These are phyloP conservation scores for Podospora conica DNA, from an alignment of 495 filamentous ascomycete species.

Conservation along the genomic window DNA sequence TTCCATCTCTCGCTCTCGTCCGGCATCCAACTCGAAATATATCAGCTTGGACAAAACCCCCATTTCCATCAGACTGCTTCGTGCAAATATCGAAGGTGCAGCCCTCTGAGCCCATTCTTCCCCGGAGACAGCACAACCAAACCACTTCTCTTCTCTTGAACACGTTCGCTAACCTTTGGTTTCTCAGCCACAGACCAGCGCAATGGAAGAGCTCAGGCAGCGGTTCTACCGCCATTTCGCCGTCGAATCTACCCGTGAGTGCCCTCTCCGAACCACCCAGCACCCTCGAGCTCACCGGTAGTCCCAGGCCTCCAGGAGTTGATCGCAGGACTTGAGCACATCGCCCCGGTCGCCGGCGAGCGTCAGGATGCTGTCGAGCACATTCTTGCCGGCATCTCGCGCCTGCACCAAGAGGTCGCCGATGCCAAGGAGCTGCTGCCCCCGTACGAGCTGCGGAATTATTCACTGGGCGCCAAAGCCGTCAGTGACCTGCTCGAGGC, in stretches of 20 bases:
- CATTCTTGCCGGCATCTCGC: conserved; percentile 39
- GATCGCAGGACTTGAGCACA: conserved; percentile 31
- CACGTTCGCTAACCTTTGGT: not conserved
- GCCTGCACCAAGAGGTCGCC: conserved; percentile 37
- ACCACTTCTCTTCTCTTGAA: not conserved
- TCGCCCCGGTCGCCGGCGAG: conserved; percentile 36
- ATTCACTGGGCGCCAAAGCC: conserved; percentile 37
- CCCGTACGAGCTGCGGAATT: conserved; percentile 42
- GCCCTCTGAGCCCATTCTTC: not conserved
- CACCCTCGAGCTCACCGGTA: not conserved
- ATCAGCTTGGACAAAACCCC: not conserved
- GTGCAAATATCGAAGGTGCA: not conserved
- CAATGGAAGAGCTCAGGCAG: conserved; percentile 47
- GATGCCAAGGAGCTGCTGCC: conserved; percentile 40
- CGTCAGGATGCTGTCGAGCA: conserved; percentile 42
- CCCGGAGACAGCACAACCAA: not conserved
- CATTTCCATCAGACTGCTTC: not conserved
- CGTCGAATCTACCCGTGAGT: conserved; percentile 57
- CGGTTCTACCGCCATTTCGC: conserved; percentile 77
- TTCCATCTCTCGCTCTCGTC: not conserved
- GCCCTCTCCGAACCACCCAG: conserved; percentile 15
- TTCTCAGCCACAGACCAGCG: not conserved
- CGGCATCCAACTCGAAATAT: not conserved
- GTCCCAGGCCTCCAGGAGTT: conserved; percentile 36
- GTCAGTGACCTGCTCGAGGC: conserved; percentile 40